A percentile compares a stretch with the other conserved stretches of the same genome.
phyloP scores from a whole-genome alignment of 2,329 filamentous ascomycete species.

The Penicillium vulpinum region DNA sequence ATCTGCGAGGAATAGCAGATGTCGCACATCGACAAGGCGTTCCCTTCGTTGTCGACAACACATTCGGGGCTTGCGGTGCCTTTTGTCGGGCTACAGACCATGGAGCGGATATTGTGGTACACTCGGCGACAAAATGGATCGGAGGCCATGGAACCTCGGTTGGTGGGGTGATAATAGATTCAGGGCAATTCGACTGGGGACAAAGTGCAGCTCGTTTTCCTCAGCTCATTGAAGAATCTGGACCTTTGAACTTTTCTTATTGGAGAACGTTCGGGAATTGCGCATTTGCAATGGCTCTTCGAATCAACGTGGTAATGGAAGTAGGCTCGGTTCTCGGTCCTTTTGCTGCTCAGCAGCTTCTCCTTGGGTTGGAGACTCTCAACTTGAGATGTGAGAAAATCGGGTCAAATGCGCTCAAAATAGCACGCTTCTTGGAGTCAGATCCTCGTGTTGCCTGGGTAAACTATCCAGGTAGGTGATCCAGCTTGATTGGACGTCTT shows the following conservation, averaged over 20 bases:
- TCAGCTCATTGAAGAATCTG: neutral
- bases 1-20: neutral
- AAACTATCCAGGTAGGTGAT: neutral
- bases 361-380: neutral
- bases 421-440: neutral
- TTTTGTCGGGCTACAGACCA: neutral
- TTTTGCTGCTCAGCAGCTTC: neutral
- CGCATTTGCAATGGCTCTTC: neutral
- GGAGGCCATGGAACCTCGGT: neutral
- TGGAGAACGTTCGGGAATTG: neutral
- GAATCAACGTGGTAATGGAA: neutral
- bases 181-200: neutral
- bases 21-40: neutral
- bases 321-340: neutral
- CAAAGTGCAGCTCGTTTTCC: neutral
- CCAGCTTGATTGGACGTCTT: neutral
- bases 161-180: neutral
- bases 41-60: neutral
- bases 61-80: neutral
- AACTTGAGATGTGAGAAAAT: neutral
- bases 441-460: neutral
- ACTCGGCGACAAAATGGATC: neutral
- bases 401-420: neutral
- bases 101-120: neutral
- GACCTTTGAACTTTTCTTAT: neutral